Evolutionary conservation across 1,284 basidiomycete species (phyloP), one percentile per base, ranked within the genome.

Genomic region (Ustilago lituana): DNA sequence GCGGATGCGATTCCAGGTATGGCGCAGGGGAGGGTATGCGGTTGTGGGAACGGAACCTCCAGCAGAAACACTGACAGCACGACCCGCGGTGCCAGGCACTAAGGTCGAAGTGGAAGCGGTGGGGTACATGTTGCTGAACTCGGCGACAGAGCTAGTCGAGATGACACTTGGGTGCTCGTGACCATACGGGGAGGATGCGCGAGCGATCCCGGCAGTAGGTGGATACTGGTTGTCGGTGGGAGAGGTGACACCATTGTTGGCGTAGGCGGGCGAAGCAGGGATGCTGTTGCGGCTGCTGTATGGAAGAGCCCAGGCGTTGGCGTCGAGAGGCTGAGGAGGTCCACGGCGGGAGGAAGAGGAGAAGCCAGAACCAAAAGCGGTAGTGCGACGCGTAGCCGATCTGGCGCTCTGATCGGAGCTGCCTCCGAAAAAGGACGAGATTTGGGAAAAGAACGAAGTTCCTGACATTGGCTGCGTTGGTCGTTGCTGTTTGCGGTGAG

Each of bases 1-100:
- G 39, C 70, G 67, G 49, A 81, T 70, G 35, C 76, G 74, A 14
- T 64, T 62, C 78, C 78, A 81, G 10, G 79, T 79, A 33, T 79
- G 78, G n/a, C 66, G 67, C 31, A 77, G 45, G n/a, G 76, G 73
- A 11, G 76, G 76, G 54, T 77, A 78, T 24, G 76, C 76, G 43
- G 41, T 65, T 1, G 76, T 71, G 23, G 76, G 75, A 5, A 76
- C 57, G 8, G 68, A 58, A n/a, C 61, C 48, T 27, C 58, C 64
- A n/a, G 70, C 51, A 7, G 67, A 61, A 36, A 58, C 54, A 12
- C 39, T 40, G 41, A 71, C 48, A 17, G 50, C 50, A 31, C 51
- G 49, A 17, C 15, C 36, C 5, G 48, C 29, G 11, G 33, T 23
- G 27, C 64, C 58, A 3, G 64, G 55, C 19, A 66, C 65, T 22